Base-by-base conservation (phyloP, 345 rosid genomes). In the Moricandia arvensis region DNA sequence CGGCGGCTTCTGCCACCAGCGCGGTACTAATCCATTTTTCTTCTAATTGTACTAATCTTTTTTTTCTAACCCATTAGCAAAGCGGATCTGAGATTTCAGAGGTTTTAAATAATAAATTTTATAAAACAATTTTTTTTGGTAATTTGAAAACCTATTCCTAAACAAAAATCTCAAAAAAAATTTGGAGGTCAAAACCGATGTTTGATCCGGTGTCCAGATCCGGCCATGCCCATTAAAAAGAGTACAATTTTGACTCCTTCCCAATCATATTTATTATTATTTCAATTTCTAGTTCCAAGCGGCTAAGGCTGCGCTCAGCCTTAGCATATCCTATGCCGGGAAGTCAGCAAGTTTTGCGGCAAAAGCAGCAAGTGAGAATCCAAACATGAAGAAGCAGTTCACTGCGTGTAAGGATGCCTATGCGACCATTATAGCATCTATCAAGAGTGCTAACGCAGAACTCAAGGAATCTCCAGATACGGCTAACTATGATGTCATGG, bases 401-500 rank as follows among this genome's bases (percentile, higher is more conserved):
- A 4, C 1, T 7, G 26, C 1, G 24, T 35, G 63, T 35, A 31
- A 61, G 9, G 57, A 51, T 34, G 79, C 69, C 57, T 68, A 7
- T 6, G 6, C 0, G 8, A 5, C 0, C 21, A 67, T 68, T 51
- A 4, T 6, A 41, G 4, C 1, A 0, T 31, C 51, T 16, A 21
- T 68, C 29, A 34, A 27, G 11, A 53, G 41, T 9, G 79, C 79
- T 35, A 0, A 17, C 6, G 1, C 0, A 5, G 70, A 41, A 31
- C 75, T 76, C 49, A 63, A 76, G 64, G 18, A 13, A 2, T 12
- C 64, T 0, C 80, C 80, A n/a, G 80, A 62, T 1, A 21, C 58
- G 6, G 47, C 80, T 0, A 69, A 69, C 70, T 76, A 76, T 69
- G 65, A 69, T 12, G 75, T 55, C 59, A 54, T 30, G 70, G 27